Evolutionary conservation across 768 basidiomycete species (phyloP), one percentile per base, ranked within the genome.

Genomic region (Agrocybe pediades): DNA sequence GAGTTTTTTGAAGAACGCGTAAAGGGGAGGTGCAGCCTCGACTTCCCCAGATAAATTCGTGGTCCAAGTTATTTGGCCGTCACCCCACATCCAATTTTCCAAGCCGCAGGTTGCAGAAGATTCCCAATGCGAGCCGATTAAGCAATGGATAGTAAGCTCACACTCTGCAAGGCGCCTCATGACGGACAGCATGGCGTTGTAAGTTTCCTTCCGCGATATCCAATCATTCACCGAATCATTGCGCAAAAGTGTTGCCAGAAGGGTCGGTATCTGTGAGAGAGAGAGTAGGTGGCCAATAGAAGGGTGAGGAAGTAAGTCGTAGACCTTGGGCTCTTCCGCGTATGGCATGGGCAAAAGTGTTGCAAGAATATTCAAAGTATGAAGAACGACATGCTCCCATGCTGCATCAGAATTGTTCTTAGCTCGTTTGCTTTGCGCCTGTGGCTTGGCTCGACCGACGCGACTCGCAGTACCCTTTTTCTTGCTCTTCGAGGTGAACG

Each of bases 221-320:
- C 82, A 83, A 56, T 83, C 82, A 2, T 69, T 75, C 5, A 83
- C 74, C 0, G 79, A 79, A 63, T 83, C 83, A 60, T 84, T 84
- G 13, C 82, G 70, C n/a, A 83, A 68, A 8, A 83, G 71, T 24
- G 59, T 64, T 2, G 66, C 75, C 20, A 83, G 69, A 6, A 79
- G 58, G 20, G 74, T 74, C 2, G 82, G 77, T 15, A 83, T 57
- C 53, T 78, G 74, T 3, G 81, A 83, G 13, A 76, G 60, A 24
- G 69, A 65, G 11, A 82, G 62, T 39, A 83, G 60, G 19, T 68
- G 60, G 0, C 70, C 71, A 23, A 81, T 71, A 16, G 76, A 74
- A 2, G 70, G 48, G 58, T 84, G 78, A 0, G 82, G 81, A 2
- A 84, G 65, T 52, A 82, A 63, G 62, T 83, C 81, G 62, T 76